Conservation (phyloP, 2,329 filamentous ascomycete species). For the Fusarium veterinarium region DNA sequence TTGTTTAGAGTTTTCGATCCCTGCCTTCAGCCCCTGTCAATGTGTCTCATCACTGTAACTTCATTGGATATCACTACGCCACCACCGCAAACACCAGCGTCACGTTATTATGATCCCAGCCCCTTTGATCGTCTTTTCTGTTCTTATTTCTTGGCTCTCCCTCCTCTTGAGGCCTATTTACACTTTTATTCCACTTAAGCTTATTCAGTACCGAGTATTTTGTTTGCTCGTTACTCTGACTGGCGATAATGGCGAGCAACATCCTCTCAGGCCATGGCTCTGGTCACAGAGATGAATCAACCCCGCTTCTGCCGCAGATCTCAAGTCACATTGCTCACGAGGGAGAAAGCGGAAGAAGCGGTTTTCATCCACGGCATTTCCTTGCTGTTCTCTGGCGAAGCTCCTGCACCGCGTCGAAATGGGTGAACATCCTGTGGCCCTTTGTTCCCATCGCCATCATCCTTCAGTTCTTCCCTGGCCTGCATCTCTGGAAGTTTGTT, state of each 20-base stretch:
- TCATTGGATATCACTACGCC: constrained; percentile 27
- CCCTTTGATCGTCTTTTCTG: background rate
- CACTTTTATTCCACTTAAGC: background rate
- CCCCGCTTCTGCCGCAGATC: constrained; percentile 47
- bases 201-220: rapidly evolving
- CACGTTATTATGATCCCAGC: constrained; percentile 18
- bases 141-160: background rate
- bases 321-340: constrained; percentile 45
- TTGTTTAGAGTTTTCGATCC: constrained; percentile 31
- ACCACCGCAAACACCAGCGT: constrained; percentile 19
- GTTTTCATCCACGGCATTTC: constrained; percentile 57
- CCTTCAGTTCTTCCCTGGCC: constrained; percentile 50
- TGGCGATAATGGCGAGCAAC: constrained; percentile 23
- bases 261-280: constrained; percentile 17
- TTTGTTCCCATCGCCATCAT: constrained; percentile 59
- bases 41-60: constrained; percentile 10
- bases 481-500: constrained; percentile 59
- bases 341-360: constrained; percentile 59
- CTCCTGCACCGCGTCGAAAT: constrained; percentile 57
- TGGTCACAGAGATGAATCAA: constrained; percentile 35
- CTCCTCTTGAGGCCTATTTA: too few relatives aligned
- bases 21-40: constrained; percentile 22
- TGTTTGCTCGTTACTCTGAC: background rate
- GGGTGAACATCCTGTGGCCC: constrained; percentile 62
- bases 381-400: constrained; percentile 56